Evolutionary conservation across 768 basidiomycete genomes (phyloP), one percentile per base, ranked within the genome.

Genomic region (Pleurotus giganteus): DNA sequence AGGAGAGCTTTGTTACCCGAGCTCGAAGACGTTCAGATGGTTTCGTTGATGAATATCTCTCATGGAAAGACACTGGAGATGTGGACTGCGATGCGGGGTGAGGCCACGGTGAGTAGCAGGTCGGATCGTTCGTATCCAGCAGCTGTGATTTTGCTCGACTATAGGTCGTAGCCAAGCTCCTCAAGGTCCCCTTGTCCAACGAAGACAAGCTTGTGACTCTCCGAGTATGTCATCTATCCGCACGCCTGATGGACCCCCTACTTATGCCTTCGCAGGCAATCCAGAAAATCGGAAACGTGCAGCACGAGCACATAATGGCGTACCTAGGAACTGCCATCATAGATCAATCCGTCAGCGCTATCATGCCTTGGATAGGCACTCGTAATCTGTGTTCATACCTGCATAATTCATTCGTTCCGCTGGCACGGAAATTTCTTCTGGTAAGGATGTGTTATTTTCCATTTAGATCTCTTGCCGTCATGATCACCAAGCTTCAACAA

Each of bases 101-200:
- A 45, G 4, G 21, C 21, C 9, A 28, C 44, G 12, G 44, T 28
- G 23, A 28, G 21, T 24, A 1, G 11, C 19, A 6, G 5, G 9
- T 23, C 17, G 19, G 21, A 45, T 28, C 21, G 19, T n/a, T 8
- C 26, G 23, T 45, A 5, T 23, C 41, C 9, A 45, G 7, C 27
- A 24, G 12, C 13, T 8, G 19, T 27, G 27, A 27, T 45, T 9
- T 28, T 24, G 9, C 9, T 45, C 27, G 7, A 34, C 32, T 12
- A 4, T n/a, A 50, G 49, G 49, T 51, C 24, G 49, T 37, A 8
- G 49, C 32, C 49, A 51, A 51, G 19, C 19, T 51, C 9, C n/a
- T 51, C 6, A 51, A 37, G 15, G 1, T 19, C 4, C 31, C 49
- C 23, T 24, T 34, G 31, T 23, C 49, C 13, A 15, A 34, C 8